A percentile compares a stretch with the other conserved stretches of the same genome.
These are phyloP conservation scores for Penicillium odoratum DNA, from an alignment of 495 filamentous ascomycete genomes.

Conservation along the genomic window DNA sequence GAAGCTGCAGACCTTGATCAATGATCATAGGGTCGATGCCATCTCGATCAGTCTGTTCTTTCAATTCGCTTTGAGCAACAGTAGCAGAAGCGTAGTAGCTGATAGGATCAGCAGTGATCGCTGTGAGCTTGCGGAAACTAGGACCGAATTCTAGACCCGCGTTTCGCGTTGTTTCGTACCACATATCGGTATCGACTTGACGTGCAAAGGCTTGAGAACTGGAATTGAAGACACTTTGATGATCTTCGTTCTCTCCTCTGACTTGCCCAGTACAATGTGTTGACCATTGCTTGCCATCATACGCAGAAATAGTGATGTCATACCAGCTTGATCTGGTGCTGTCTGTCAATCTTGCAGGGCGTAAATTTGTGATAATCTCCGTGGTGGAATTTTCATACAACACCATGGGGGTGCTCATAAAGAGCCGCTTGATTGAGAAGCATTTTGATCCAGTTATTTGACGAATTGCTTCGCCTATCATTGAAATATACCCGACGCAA, in stretches of 20 bases:
- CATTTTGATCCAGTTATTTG: constrained; percentile 21
- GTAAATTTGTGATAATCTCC: constrained; percentile 1
- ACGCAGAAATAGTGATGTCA: constrained; percentile 2
- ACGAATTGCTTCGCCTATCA: constrained; percentile 46
- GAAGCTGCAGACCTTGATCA: constrained; percentile 11
- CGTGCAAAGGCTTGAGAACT: background rate
- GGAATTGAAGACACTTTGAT: background rate
- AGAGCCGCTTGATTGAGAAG: background rate
- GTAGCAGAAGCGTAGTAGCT: background rate
- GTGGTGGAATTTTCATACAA: background rate
- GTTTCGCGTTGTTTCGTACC: constrained; percentile 5
- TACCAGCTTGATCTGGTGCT: background rate
- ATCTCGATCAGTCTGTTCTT: background rate
- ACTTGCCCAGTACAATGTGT: constrained; percentile 7
- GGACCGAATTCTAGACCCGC: constrained; percentile 7
- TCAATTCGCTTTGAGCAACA: background rate
- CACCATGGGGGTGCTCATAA: background rate
- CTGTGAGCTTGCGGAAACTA: constrained; percentile 2
- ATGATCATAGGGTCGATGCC: constrained; percentile 8
- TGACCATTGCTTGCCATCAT: background rate
- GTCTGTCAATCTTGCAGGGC: background rate
- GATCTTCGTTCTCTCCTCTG: background rate
- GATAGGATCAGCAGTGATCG: constrained; percentile 6
- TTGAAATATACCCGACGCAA: constrained; percentile 47
- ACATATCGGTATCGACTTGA: background rate